These are phyloP conservation scores for Carex cristatella DNA, from an alignment of 176 grass and related monocot genomes.

Conservation along the genomic window DNA sequence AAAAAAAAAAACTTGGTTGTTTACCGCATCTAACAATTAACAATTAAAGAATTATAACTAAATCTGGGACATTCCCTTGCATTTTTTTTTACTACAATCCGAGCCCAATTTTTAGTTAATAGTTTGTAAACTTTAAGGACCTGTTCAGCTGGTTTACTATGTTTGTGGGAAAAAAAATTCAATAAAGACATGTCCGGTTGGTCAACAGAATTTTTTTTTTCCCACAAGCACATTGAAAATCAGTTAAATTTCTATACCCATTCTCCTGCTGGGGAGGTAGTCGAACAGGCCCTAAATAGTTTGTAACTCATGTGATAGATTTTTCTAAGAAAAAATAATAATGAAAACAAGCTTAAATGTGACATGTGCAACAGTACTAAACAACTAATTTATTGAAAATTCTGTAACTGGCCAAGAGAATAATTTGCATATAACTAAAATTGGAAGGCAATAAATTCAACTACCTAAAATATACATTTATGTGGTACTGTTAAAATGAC, in stretches of 20 bases:
- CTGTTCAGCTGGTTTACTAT: too few relatives aligned
- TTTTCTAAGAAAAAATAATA: not conserved
- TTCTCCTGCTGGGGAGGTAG: too few relatives aligned
- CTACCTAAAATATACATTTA: not conserved
- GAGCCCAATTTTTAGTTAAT: not conserved
- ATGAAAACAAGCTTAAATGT: not conserved
- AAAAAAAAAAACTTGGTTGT: not conserved
- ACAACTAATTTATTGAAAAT: not conserved
- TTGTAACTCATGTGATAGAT: not conserved
- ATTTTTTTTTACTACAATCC: not conserved
- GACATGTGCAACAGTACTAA: constrained; percentile 6
- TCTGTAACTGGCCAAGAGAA: not conserved
- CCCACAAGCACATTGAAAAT: too few relatives aligned
- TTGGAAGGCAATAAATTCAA: not conserved
- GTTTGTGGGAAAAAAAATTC: too few relatives aligned
- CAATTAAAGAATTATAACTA: not conserved
- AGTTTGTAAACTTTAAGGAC: not conserved
- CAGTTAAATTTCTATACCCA: too few relatives aligned
- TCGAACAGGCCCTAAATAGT: too few relatives aligned
- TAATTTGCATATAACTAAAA: not conserved
- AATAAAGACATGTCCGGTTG: too few relatives aligned
- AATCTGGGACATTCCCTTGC: not conserved
- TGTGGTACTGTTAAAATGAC: not conserved
- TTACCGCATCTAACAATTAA: not conserved
- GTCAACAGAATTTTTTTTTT: too few relatives aligned